Evolutionary conservation across 345 rosid genomes (phyloP).

Genomic region (Lepidium sativum): DNA sequence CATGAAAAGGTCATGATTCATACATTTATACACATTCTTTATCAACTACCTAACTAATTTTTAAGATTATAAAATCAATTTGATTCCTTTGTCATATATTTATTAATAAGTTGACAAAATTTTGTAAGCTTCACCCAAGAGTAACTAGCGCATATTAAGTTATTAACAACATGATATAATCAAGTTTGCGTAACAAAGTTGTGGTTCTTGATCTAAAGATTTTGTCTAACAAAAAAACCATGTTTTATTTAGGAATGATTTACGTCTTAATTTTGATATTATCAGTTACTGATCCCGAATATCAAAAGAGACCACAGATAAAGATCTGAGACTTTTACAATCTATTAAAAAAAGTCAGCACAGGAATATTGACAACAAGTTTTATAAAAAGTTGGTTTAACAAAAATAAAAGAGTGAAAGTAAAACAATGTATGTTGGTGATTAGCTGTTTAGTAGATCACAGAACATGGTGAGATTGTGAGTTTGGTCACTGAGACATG

Average conservation of each 20-base stretch:
- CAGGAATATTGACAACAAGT: too few relatives aligned
- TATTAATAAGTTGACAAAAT: neutral
- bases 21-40: neutral
- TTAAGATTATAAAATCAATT: neutral
- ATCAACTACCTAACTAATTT: neutral
- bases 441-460: neutral
- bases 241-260: too few relatives aligned
- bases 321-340: too few relatives aligned
- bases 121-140: neutral
- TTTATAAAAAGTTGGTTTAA: too few relatives aligned
- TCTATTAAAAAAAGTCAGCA: too few relatives aligned
- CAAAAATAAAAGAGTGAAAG: too few relatives aligned
- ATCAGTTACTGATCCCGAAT: too few relatives aligned
- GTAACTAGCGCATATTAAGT: neutral
- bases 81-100: neutral
- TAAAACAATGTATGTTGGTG: neutral
- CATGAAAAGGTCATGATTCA: constrained; percentile 7
- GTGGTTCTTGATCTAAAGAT: too few relatives aligned
- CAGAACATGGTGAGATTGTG: constrained; percentile 19
- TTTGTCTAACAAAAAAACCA: too few relatives aligned
- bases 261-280: too few relatives aligned
- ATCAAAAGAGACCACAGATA: too few relatives aligned
- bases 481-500: neutral
- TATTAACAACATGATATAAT: neutral
- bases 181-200: too few relatives aligned